Evolutionary conservation across 2,329 filamentous ascomycete species (phyloP), one percentile per base, ranked within the genome.

Genomic region (Bipolaris sorokiniana): DNA sequence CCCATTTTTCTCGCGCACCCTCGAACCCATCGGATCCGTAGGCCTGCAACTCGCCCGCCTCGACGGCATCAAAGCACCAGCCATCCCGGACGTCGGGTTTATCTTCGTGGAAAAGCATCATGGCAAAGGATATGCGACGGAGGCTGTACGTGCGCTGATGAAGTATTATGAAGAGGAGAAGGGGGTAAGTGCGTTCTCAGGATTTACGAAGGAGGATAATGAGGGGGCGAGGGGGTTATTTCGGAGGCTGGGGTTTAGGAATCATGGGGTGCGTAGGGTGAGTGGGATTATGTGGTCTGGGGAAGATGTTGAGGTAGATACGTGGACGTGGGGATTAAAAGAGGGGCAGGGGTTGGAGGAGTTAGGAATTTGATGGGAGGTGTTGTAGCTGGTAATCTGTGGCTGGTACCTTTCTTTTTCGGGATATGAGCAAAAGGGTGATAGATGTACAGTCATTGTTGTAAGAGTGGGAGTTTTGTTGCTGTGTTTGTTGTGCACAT

Each of bases 81-180:
- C 42, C 2, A 60, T 61, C 5, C 66, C 66, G 15, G 66, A 69
- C 26, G 26, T 69, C 3, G 65, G 66, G 2, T 68, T 63, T 42
- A 56, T 56, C 15, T 45, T 67, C 15, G 22, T 66, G 11, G 57
- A 52, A 3, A 11, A 13, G 11, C 58, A 57, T 36, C 61, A 55
- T 16, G 63, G 66, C 1, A 60, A 56, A 6, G 66, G 66, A 2
- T 66, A 65, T 22, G 66, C 66, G 15, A 57, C 51, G 0, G 66
- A 69, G 38, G 63, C 59, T 5, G 31, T 48, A 3, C 16, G 11
- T 1, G 46, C n/a, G 0, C 20, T 62, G 23, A 52, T 63, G 46
- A 26, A 56, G 42, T 59, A 52, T 20, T 59, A 48, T 28, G 15
- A 13, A 1, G 51, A 58, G 3, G 22, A 52, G 20, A 63, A 54